These are phyloP conservation scores for Podila epicladia DNA, from an alignment of 192 early-diverging fungal species.

Conservation along the genomic window DNA sequence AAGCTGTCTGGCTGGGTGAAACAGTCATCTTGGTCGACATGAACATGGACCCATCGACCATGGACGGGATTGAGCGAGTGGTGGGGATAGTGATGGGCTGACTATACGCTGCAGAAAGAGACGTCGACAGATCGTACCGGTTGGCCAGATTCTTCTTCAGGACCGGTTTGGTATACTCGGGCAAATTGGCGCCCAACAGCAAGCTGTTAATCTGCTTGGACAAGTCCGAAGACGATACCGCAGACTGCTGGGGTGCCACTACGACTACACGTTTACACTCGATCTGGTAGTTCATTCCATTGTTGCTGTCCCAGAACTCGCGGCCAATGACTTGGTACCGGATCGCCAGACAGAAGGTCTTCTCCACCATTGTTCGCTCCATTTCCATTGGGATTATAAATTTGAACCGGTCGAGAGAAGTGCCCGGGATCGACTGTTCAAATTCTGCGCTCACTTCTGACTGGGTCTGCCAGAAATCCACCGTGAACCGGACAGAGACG, in stretches of 20 bases:
- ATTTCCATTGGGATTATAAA: slow-evolving; percentile 64
- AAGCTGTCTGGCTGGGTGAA: slow-evolving; percentile 24
- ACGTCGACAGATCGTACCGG: slow-evolving; percentile 51
- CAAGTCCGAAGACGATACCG: slow-evolving; percentile 12
- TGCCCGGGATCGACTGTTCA: slow-evolving; percentile 60
- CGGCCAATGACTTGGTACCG: slow-evolving; percentile 74
- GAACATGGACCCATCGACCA: slow-evolving; percentile 3
- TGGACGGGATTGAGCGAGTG: neutral
- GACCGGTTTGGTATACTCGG: slow-evolving; percentile 43
- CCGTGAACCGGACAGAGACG: slow-evolving; percentile 81
- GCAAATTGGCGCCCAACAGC: slow-evolving; percentile 19
- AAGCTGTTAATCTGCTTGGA: slow-evolving; percentile 44
- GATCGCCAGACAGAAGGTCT: slow-evolving; percentile 61
- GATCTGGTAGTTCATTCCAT: slow-evolving; percentile 85
- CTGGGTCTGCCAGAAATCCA: slow-evolving; percentile 82
- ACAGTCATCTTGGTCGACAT: neutral
- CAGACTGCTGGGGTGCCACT: neutral
- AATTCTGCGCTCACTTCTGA: slow-evolving; percentile 74
- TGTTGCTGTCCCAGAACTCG: slow-evolving; percentile 97
- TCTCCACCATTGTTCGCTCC: slow-evolving; percentile 54
- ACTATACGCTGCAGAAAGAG: slow-evolving; percentile 48
- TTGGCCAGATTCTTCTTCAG: slow-evolving; percentile 36
- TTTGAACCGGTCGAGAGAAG: slow-evolving; percentile 73
- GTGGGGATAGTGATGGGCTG: slow-evolving; percentile 22
- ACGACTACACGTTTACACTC: slow-evolving; percentile 51